A percentile compares a stretch with the other conserved stretches of the same genome.
These are phyloP conservation scores for Botrytis aclada DNA, from an alignment of 2,329 filamentous ascomycete genomes.

Conservation along the genomic window DNA sequence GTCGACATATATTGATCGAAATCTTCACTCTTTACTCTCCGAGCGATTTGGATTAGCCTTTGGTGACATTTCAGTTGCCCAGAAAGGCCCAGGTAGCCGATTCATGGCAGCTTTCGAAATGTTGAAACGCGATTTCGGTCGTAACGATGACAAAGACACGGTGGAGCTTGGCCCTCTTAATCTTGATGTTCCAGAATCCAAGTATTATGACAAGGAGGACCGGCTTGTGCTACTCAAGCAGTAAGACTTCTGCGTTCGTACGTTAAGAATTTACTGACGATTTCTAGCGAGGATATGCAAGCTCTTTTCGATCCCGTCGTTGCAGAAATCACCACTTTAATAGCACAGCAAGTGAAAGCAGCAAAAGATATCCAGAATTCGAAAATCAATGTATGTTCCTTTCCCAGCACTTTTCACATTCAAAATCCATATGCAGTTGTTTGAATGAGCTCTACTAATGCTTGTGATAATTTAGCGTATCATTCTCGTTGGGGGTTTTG, in stretches of 20 bases:
- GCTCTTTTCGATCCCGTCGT: constrained; percentile 32
- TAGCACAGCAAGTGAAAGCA: constrained; percentile 26
- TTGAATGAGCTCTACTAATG: too few species aligned
- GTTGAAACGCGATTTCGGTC: constrained; percentile 26
- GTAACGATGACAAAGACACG: constrained; percentile 19
- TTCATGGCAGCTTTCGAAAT: constrained; percentile 27
- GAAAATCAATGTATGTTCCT: constrained; percentile 28
- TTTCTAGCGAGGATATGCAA: constrained; percentile 31
- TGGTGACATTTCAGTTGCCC: constrained; percentile 20
- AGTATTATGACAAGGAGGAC: constrained; percentile 25
- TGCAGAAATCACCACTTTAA: constrained; percentile 23
- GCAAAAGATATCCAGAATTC: constrained; percentile 18
- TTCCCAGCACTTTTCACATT: too few species aligned
- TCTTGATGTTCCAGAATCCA: constrained; percentile 24
- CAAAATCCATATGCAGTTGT: too few species aligned
- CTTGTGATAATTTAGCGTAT: constrained; percentile 20
- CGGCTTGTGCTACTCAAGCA: constrained; percentile 23
- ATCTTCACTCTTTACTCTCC: constrained; percentile 27
- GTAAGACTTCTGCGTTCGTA: too few species aligned
- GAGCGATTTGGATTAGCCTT: constrained; percentile 26
- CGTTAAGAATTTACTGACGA: too few species aligned
- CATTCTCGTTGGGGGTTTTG: constrained; percentile 27
- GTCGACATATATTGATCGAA: constrained; percentile 32
- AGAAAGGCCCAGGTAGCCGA: constrained; percentile 28
- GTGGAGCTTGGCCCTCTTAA: constrained; percentile 23